Conservation (phyloP, 2,329 filamentous ascomycete genomes). For the Diplodia sapinea region DNA sequence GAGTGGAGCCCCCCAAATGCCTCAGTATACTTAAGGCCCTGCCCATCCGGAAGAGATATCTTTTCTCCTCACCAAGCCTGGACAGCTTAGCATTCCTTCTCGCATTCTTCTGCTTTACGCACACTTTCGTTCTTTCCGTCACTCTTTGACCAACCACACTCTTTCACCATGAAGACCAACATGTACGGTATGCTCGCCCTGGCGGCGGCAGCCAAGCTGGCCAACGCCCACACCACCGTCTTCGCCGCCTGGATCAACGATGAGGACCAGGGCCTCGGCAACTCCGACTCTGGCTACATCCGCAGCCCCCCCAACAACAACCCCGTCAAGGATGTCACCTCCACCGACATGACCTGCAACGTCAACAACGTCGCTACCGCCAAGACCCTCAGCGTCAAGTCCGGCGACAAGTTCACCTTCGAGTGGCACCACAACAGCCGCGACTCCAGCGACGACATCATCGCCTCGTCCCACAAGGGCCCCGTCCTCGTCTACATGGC, state of each 20-base stretch:
- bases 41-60: neutral
- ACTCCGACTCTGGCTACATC: slow-evolving; percentile 54
- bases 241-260: slow-evolving; percentile 52
- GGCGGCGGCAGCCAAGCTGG: slow-evolving; percentile 41
- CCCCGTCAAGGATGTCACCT: slow-evolving; percentile 45
- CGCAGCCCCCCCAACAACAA: slow-evolving; percentile 52
- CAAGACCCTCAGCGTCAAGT: slow-evolving; percentile 54
- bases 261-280: slow-evolving; percentile 44
- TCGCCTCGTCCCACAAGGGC: slow-evolving; percentile 59
- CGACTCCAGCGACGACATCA: slow-evolving; percentile 55
- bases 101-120: slow-evolving; percentile 25
- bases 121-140: slow-evolving; percentile 28
- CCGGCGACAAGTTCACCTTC: slow-evolving; percentile 53
- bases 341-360: slow-evolving; percentile 46
- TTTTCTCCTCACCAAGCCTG: slow-evolving; percentile 24
- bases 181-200: slow-evolving; percentile 41
- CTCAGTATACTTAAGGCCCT: neutral
- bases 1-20: neutral
- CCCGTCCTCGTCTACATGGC: slow-evolving; percentile 62
- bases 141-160: slow-evolving; percentile 32
- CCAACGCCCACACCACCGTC: slow-evolving; percentile 45
- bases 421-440: slow-evolving; percentile 61
- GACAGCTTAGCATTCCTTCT: slow-evolving; percentile 22
- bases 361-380: slow-evolving; percentile 43
- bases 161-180: slow-evolving; percentile 44